Percentiles rank a stretch among this genome's conserved stretches.
phyloP scores from a whole-genome alignment of 306 rosid species.

The Lagenaria siceraria region DNA sequence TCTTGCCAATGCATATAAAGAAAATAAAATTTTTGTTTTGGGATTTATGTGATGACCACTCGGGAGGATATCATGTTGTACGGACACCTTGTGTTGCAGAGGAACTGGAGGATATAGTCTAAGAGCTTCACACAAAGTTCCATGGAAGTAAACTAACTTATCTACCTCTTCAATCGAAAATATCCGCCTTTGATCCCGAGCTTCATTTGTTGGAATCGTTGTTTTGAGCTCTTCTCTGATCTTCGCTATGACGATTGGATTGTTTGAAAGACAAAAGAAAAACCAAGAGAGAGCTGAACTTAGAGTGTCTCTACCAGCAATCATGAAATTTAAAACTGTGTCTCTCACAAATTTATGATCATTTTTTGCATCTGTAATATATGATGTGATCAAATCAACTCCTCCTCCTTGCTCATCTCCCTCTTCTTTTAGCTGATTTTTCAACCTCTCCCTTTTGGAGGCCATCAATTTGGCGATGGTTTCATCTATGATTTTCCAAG shows the following conservation, averaged over 20 bases:
- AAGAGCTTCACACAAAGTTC: slow-evolving; percentile 31
- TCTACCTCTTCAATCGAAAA: slow-evolving; percentile 9
- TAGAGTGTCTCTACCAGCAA: slow-evolving; percentile 14
- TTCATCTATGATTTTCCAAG: too few relatives aligned
- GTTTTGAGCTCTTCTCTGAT: slow-evolving; percentile 15
- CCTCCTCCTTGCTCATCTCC: not conserved
- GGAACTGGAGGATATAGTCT: slow-evolving; percentile 38
- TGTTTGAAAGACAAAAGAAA: slow-evolving; percentile 12
- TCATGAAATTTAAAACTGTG: not conserved
- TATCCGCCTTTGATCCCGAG: not conserved
- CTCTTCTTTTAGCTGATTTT: too few relatives aligned
- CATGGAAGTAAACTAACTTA: slow-evolving; percentile 36
- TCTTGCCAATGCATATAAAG: slow-evolving; percentile 42
- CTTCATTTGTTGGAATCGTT: not conserved
- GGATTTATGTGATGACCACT: slow-evolving; percentile 24
- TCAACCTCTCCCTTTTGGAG: too few relatives aligned
- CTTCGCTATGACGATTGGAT: slow-evolving; percentile 7
- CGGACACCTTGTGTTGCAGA: not conserved
- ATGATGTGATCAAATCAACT: slow-evolving; percentile 12
- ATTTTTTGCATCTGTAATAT: not conserved
- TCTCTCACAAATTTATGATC: slow-evolving; percentile 14
- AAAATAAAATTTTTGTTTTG: slow-evolving; percentile 10
- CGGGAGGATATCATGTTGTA: slow-evolving; percentile 25
- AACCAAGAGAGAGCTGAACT: slow-evolving; percentile 14
- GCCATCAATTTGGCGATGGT: too few relatives aligned